phyloP scores from a whole-genome alignment of 2,329 filamentous ascomycete species.

The Colletotrichum graminicola region DNA sequence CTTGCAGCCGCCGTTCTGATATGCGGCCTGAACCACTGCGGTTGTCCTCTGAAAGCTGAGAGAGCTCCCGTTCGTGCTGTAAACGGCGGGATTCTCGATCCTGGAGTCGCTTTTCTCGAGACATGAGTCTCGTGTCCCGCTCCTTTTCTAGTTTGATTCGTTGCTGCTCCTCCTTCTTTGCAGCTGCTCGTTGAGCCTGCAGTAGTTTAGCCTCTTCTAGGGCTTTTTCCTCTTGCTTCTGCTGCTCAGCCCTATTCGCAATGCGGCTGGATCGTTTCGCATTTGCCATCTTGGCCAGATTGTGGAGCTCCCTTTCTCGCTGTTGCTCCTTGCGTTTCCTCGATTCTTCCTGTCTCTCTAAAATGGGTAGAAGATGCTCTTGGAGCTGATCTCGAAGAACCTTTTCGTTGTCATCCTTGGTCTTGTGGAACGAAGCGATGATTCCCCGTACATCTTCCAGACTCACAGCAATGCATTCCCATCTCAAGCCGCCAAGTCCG shows the following conservation, averaged over 20 bases:
- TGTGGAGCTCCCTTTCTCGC: slow-evolving; percentile 83
- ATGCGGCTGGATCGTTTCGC: slow-evolving; percentile 95
- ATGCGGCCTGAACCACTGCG: slow-evolving; percentile 72
- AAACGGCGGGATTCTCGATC: slow-evolving; percentile 87
- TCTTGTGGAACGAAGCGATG: slow-evolving; percentile 77
- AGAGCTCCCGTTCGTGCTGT: slow-evolving; percentile 86
- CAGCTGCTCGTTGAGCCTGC: slow-evolving; percentile 74
- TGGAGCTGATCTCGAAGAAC: slow-evolving; percentile 77
- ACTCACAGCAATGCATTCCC: slow-evolving; percentile 91
- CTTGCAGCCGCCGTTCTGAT: slow-evolving; percentile 84
- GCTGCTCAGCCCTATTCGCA: slow-evolving; percentile 83
- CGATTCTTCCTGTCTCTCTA: slow-evolving; percentile 82
- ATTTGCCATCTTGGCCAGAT: slow-evolving; percentile 87
- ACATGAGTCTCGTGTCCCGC: slow-evolving; percentile 83
- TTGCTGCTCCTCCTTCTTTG: slow-evolving; percentile 75
- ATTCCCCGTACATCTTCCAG: slow-evolving; percentile 82
- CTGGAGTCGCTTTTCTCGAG: slow-evolving; percentile 85
- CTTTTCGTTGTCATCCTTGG: slow-evolving; percentile 88
- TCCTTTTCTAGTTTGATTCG: slow-evolving; percentile 74
- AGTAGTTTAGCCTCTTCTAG: slow-evolving; percentile 76
- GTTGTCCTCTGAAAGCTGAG: slow-evolving; percentile 81
- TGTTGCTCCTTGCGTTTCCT: slow-evolving; percentile 77
- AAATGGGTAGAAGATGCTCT: slow-evolving; percentile 83
- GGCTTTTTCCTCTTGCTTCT: slow-evolving; percentile 78
- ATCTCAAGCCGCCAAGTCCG: slow-evolving; percentile 80